Percentiles rank a stretch among this genome's conserved stretches.
Evolutionary conservation across 1,139 yeast genomes (phyloP).

Genomic region (Saccharomycopsis hybrid): DNA sequence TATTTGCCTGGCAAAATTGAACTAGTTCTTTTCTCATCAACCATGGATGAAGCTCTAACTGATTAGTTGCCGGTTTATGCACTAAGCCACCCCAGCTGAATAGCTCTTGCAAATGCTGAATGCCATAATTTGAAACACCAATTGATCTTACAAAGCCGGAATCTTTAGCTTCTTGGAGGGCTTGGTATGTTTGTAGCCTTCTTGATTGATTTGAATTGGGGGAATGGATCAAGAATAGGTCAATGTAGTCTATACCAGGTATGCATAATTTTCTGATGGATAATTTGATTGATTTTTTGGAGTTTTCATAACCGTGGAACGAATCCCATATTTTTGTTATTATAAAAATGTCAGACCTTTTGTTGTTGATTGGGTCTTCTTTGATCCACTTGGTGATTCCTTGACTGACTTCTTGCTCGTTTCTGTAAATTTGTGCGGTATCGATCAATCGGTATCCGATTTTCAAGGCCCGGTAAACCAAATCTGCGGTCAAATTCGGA

Average conservation of each 20-base stretch:
- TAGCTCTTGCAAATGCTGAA: constrained; percentile 35
- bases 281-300: constrained; percentile 34
- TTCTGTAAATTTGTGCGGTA: constrained; percentile 51
- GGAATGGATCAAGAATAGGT: constrained; percentile 37
- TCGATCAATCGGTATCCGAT: constrained; percentile 70
- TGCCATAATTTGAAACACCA: constrained; percentile 42
- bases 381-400: constrained; percentile 49
- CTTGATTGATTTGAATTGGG: constrained; percentile 33
- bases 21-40: constrained; percentile 60
- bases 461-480: constrained; percentile 47
- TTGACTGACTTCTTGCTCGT: constrained; percentile 47
- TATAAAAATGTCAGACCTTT: constrained; percentile 58
- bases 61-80: constrained; percentile 56
- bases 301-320: constrained; percentile 53
- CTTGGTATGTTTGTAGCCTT: constrained; percentile 39
- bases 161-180: constrained; percentile 37
- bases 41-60: constrained; percentile 74
- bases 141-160: constrained; percentile 32
- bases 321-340: constrained; percentile 64
- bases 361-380: constrained; percentile 38
- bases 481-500: constrained; percentile 32
- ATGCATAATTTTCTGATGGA: constrained; percentile 29
- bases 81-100: constrained; percentile 32
- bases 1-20: constrained; percentile 43
- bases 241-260: constrained; percentile 37